Evolutionary conservation across 768 basidiomycete species (phyloP).

Genomic region (Amanita polypyramis): DNA sequence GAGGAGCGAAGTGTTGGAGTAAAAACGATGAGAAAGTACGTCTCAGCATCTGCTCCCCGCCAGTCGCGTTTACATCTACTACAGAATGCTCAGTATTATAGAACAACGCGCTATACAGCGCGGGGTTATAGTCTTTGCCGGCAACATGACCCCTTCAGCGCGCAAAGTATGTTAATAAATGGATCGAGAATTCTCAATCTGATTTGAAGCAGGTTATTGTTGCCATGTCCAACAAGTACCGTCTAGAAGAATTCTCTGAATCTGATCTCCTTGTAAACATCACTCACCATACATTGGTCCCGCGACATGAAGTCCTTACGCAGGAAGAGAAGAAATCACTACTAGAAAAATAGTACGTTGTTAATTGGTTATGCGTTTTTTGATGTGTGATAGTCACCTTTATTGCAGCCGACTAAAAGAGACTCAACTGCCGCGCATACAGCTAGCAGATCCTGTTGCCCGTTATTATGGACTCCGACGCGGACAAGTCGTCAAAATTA

Average conservation of each 20-base stretch:
- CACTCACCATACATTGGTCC: conserved; percentile 90
- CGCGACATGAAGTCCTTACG: conserved; percentile 80
- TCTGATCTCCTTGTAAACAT: conserved; percentile 96
- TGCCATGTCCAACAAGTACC: conserved; percentile 79
- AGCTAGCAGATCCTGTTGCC: conserved; percentile 94
- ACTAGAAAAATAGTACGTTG: conserved; percentile 85
- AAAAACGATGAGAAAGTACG: conserved; percentile 95
- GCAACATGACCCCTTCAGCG: conserved; percentile 94
- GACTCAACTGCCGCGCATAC: conserved; percentile 95
- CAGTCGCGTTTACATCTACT: conserved; percentile 4
- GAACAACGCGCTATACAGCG: conserved; percentile 86
- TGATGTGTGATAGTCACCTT: conserved; percentile 11
- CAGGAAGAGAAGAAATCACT: conserved; percentile 79
- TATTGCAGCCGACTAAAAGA: conserved; percentile 82
- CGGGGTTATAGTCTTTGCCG: conserved; percentile 93
- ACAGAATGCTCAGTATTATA: conserved; percentile 77
- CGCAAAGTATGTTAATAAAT: conserved; percentile 54
- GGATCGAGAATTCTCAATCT: conserved; percentile 7
- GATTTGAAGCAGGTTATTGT: conserved; percentile 63
- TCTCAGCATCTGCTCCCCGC: conserved; percentile 9
- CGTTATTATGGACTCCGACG: conserved; percentile 93
- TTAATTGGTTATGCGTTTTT: conserved; percentile 2
- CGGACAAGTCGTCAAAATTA: conserved; percentile 98
- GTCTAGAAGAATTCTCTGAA: conserved; percentile 94
- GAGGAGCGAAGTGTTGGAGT: conserved; percentile 93